These are phyloP conservation scores for Clavaria fumosa DNA, from an alignment of 768 basidiomycete species.

Conservation along the genomic window DNA sequence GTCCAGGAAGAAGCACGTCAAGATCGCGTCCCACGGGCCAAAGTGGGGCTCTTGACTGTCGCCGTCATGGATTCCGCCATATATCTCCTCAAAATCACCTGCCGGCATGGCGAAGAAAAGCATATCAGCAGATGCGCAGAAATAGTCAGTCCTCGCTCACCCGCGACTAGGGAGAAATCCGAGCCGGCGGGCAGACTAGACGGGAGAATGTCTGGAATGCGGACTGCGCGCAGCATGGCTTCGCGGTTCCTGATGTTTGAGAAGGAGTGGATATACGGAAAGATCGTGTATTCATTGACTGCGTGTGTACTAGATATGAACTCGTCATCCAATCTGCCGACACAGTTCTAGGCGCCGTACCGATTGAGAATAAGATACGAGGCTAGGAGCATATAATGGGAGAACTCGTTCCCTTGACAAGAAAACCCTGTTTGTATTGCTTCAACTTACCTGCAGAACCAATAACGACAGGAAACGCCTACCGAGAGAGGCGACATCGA, in stretches of 20 bases:
- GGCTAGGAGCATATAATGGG: conserved; percentile 84
- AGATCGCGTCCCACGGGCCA: conserved; percentile 74
- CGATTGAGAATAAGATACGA: conserved; percentile 82
- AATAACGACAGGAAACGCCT: conserved; percentile 8
- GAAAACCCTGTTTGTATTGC: conserved; percentile 47
- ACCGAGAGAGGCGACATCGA: conserved; percentile 78
- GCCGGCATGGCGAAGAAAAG: conserved; percentile 8
- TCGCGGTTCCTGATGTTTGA: conserved; percentile 54
- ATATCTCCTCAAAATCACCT: conserved; percentile 92
- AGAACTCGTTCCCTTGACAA: conserved; percentile 92
- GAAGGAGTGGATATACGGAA: conserved; percentile 87
- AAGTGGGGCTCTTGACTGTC: conserved; percentile 33
- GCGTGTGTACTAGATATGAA: conserved; percentile 35
- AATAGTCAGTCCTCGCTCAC: no score
- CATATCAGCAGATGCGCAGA: no score
- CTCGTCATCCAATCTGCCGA: neutral
- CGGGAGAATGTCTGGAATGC: conserved; percentile 76
- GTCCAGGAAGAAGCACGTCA: conserved; percentile 97
- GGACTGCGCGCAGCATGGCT: conserved; percentile 49
- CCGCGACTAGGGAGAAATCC: conserved; percentile 77
- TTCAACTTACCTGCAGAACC: conserved; percentile 3
- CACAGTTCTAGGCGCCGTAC: conserved; percentile 24
- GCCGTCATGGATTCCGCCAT: conserved; percentile 41
- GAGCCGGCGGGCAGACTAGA: conserved; percentile 47
- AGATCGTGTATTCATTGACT: conserved; percentile 57